A percentile compares a stretch with the other conserved stretches of the same genome.
These are phyloP conservation scores for Plenodomus tracheiphilus DNA, from an alignment of 2,329 filamentous ascomycete species.

Conservation along the genomic window DNA sequence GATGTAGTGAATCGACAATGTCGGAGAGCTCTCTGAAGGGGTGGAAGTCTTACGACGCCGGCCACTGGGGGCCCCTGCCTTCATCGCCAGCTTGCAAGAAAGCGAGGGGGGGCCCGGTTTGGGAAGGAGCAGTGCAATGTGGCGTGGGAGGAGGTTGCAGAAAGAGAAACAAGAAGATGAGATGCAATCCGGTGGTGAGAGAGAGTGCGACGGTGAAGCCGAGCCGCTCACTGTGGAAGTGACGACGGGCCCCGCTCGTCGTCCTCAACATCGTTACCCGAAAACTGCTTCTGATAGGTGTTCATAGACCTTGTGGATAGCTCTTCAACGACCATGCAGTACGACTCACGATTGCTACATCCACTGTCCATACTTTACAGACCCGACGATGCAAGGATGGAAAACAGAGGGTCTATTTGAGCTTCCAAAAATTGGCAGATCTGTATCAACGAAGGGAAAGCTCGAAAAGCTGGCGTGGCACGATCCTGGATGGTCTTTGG, in stretches of 20 bases:
- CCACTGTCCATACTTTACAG: neutral
- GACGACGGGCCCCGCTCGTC: no score
- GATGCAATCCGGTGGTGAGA: neutral
- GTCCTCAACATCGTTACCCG: neutral
- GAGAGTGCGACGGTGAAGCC: neutral
- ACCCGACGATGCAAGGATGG: neutral
- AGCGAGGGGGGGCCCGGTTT: neutral
- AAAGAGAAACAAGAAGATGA: neutral
- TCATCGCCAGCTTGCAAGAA: constrained; percentile 23
- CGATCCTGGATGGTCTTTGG: neutral
- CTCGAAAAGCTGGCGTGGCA: no score
- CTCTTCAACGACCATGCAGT: neutral
- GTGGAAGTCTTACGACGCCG: constrained; percentile 25
- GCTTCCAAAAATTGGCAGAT: no score
- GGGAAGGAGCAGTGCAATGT: neutral
- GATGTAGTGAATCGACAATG: neutral
- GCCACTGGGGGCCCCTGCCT: constrained; percentile 16
- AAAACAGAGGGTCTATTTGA: neutral
- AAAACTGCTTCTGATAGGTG: neutral
- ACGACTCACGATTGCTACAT: neutral
- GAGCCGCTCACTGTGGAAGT: neutral
- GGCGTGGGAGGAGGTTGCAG: neutral
- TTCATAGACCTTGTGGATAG: no score
- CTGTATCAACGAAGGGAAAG: no score
- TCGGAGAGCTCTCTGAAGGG: neutral